Base-by-base conservation (phyloP, 495 filamentous ascomycete genomes). In the Thermothielavioides terrestris region DNA sequence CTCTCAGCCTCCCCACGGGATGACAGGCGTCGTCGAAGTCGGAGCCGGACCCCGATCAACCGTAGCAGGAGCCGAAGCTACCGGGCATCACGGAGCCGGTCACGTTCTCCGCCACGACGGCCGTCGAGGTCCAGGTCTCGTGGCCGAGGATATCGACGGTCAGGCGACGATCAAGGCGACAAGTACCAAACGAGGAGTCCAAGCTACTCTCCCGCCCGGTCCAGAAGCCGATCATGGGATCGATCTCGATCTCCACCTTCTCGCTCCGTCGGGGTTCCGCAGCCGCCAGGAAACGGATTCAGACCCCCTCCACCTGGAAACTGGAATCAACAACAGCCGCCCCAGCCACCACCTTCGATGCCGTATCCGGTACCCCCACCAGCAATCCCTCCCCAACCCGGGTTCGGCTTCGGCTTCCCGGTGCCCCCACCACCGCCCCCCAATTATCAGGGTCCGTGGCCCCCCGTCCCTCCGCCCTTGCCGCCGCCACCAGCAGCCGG, bases 401-500 rank as follows among this genome's bases (percentile, higher is more conserved):
- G 36, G 15, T 55, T 37, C 23, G 46, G 45, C 6, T n/a, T 41
- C 6, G 30, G 38, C 1, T 68, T 58, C 27, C 57, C 55, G 2
- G 50, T 62, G n/a, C 69, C 68, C 18, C 63, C 64, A 14, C 68
- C 70, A 25, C 72, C 69, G 12, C 76, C 72, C 12, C 65, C 64
- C 7, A 70, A 71, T 34, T 79, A 74, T 41, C 62, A 68, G 22
- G 76, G 73, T n/a, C 63, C 69, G 38, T 79, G 76, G 77, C 71
- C 68, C 6, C 71, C 47, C 28, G 39, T 35, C 1, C 47, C 74
- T 12, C 75, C 74, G 15, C 73, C 75, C 20, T 68, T 67, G 22
- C 71, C 71, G 46, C 67, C 70, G 17, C 6, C 26, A 12, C 17
- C 30, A 28, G 20, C 38, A 35, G 4, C 42, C 42, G 42, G 43